A percentile compares a stretch with the other conserved stretches of the same genome.
These are phyloP conservation scores for Artemisia annua DNA, from an alignment of 129 eudicot species.

Conservation along the genomic window DNA sequence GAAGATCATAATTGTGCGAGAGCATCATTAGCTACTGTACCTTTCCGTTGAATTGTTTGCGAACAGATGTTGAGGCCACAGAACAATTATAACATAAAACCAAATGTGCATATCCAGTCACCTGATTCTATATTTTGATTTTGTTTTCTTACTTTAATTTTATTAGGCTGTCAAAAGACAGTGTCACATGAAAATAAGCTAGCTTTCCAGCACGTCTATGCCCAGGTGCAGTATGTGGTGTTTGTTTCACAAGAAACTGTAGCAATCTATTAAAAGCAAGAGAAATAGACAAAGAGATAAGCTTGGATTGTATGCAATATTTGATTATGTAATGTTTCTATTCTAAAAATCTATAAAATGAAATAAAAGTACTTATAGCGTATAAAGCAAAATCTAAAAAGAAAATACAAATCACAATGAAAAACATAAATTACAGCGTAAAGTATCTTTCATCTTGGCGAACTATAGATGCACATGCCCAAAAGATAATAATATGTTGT, in stretches of 20 bases:
- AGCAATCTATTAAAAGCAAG: constrained; percentile 23
- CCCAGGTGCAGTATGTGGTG: constrained; percentile 39
- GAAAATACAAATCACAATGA: too few relatives aligned
- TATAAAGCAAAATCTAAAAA: too few relatives aligned
- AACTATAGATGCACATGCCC: too few relatives aligned
- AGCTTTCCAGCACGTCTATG: constrained; percentile 35
- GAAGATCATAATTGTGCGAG: constrained; percentile 17
- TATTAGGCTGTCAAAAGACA: constrained; percentile 40
- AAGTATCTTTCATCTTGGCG: too few relatives aligned
- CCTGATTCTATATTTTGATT: constrained; percentile 17
- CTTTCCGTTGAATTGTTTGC: constrained; percentile 12
- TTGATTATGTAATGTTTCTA: too few relatives aligned
- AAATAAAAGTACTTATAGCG: too few relatives aligned
- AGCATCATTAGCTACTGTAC: constrained; percentile 1
- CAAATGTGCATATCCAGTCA: constrained; percentile 24
- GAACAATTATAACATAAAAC: constrained; percentile 7
- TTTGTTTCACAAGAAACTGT: constrained; percentile 24
- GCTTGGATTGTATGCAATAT: constrained; percentile 8
- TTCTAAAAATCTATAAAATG: too few relatives aligned
- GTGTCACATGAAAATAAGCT: constrained; percentile 36
- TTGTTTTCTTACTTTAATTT: constrained; percentile 32
- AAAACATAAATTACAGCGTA: too few relatives aligned
- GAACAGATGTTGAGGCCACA: constrained; percentile 7
- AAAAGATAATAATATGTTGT: too few relatives aligned
- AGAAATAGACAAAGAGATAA: constrained; percentile 7